phyloP scores from a whole-genome alignment of 2,329 filamentous ascomycete species.

The Paecilomyces fulvus region DNA sequence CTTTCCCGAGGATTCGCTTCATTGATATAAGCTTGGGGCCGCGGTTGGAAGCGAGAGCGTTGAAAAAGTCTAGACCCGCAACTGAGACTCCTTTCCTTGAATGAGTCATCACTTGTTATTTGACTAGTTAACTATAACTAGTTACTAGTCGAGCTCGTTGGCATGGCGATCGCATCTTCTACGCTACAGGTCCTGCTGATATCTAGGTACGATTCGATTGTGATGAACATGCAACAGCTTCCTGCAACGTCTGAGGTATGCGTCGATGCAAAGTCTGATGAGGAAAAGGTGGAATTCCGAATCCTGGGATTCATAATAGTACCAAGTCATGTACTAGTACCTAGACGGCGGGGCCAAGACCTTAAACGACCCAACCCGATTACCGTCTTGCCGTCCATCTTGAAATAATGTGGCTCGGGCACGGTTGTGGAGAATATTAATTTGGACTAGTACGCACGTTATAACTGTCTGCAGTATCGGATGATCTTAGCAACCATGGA shows the following conservation, averaged over 20 bases:
- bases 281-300: not conserved
- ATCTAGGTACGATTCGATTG: not conserved
- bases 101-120: not conserved
- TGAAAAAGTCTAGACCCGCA: not conserved
- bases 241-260: not conserved
- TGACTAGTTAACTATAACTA: too few relatives aligned
- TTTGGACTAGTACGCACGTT: not conserved
- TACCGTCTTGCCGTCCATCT: not conserved
- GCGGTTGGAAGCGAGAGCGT: not conserved
- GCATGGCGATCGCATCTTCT: not conserved
- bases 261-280: not conserved
- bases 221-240: not conserved
- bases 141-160: not conserved
- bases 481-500: not conserved
- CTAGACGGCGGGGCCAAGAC: not conserved
- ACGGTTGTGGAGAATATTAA: not conserved
- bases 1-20: not conserved
- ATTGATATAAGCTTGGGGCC: not conserved
- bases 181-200: not conserved
- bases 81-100: not conserved
- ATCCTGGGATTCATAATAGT: not conserved
- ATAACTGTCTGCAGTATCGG: not conserved
- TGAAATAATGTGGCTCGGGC: not conserved
- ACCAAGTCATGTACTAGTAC: not conserved
- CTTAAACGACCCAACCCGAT: not conserved